These are phyloP conservation scores for Xylariaceae sp. DNA, from an alignment of 2,329 filamentous ascomycete species.

Conservation along the genomic window DNA sequence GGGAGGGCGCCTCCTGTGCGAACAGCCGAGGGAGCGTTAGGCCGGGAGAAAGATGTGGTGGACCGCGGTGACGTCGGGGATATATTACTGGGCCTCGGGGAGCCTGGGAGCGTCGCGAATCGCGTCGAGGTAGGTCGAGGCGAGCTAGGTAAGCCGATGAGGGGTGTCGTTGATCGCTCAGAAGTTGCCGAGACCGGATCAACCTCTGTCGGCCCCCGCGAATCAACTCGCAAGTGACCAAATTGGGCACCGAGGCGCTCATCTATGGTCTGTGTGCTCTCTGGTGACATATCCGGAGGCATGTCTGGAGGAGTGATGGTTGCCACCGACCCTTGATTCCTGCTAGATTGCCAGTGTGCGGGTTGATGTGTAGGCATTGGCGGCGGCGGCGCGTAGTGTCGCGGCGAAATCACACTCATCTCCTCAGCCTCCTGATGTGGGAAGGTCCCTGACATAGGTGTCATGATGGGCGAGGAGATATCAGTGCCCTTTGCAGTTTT, in stretches of 20 bases:
- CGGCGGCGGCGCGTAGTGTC: constrained; percentile 52
- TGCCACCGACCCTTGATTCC: constrained; percentile 33
- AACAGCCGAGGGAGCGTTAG: constrained; percentile 49
- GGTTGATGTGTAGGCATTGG: constrained; percentile 47
- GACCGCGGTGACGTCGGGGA: constrained; percentile 44
- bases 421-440: constrained; percentile 51
- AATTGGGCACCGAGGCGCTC: constrained; percentile 46
- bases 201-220: constrained; percentile 36
- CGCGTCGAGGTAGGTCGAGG: constrained; percentile 36
- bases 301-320: constrained; percentile 43
- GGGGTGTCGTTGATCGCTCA: constrained; percentile 44
- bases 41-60: constrained; percentile 43
- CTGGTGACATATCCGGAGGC: constrained; percentile 42
- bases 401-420: constrained; percentile 52
- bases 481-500: constrained; percentile 45
- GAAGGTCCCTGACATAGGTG: constrained; percentile 56
- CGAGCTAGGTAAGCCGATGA: constrained; percentile 47
- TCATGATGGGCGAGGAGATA: constrained; percentile 62
- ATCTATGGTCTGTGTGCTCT: constrained; percentile 50
- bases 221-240: constrained; percentile 35
- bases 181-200: constrained; percentile 50
- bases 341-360: constrained; percentile 32
- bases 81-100: constrained; percentile 33
- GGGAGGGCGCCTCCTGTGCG: constrained; percentile 54
- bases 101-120: constrained; percentile 33